Evolutionary conservation across 352 stramenopile species (phyloP).

Genomic region (Pythium sp.): DNA sequence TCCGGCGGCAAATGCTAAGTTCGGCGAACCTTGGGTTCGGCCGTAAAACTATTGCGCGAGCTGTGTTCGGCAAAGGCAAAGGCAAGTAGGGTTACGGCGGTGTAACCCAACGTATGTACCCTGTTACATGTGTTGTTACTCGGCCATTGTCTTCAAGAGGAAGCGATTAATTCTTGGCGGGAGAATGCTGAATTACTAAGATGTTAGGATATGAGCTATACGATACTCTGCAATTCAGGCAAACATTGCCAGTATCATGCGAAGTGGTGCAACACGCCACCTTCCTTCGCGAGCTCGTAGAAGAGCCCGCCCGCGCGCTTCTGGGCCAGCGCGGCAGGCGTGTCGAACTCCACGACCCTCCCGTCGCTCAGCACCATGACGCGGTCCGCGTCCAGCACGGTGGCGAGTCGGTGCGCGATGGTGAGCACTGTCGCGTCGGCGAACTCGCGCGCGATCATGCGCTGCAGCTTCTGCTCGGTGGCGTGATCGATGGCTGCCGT

Average conservation of each 20-base stretch:
- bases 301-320: conserved; percentile 24
- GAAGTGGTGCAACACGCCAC: conserved; percentile 17
- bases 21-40: too few relatives aligned
- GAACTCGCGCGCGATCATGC: conserved; percentile 87
- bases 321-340: conserved; percentile 57
- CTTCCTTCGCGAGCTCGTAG: conserved; percentile 34
- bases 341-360: conserved; percentile 80
- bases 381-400: conserved; percentile 95
- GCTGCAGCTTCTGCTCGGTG: conserved; percentile 66
- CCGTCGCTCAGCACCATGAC: conserved; percentile 95
- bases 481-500: conserved; percentile 81
- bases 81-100: too few relatives aligned
- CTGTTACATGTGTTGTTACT: too few relatives aligned
- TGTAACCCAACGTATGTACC: too few relatives aligned
- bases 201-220: neutral
- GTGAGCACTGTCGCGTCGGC: conserved; percentile 92
- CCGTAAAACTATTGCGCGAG: too few relatives aligned
- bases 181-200: too few relatives aligned
- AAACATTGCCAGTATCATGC: neutral
- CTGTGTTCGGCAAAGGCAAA: too few relatives aligned
- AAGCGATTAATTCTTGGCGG: too few relatives aligned
- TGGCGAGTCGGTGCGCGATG: conserved; percentile 96
- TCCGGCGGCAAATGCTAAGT: too few relatives aligned
- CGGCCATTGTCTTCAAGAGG: too few relatives aligned
- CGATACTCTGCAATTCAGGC: too few relatives aligned